These are phyloP conservation scores for Trichoderma semiorbis DNA, from an alignment of 2,329 filamentous ascomycete species.

Conservation along the genomic window DNA sequence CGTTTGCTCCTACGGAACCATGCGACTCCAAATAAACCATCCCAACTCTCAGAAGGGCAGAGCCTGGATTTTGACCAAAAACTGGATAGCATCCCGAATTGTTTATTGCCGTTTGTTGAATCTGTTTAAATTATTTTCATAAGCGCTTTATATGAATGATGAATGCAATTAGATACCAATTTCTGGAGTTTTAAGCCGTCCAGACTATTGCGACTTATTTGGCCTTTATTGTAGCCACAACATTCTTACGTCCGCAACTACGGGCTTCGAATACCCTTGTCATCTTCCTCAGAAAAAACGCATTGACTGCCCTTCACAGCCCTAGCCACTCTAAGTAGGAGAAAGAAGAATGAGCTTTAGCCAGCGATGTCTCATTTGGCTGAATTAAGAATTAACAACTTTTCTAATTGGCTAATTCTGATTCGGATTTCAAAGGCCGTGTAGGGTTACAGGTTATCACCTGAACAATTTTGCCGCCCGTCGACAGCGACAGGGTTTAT, in stretches of 20 bases:
- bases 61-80: background rate
- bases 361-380: background rate
- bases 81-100: background rate
- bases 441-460: background rate
- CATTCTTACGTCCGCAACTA: background rate
- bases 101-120: accelerated
- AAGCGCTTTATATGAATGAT: background rate
- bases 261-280: background rate
- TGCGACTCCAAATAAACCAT: too few species aligned
- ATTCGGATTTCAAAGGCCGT: background rate
- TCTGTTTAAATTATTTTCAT: background rate
- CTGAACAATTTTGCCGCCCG: background rate
- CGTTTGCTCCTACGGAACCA: background rate
- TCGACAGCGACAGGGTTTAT: background rate
- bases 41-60: background rate
- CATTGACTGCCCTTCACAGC: background rate
- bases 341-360: background rate
- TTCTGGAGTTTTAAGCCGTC: background rate
- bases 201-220: background rate
- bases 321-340: background rate
- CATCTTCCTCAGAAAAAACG: background rate
- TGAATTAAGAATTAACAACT: background rate
- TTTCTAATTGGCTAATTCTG: background rate
- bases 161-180: background rate
- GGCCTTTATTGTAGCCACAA: background rate